Evolutionary conservation across 352 stramenopile species (phyloP), one percentile per base, ranked within the genome.

Genomic region (Globisporangium paroecandrum): DNA sequence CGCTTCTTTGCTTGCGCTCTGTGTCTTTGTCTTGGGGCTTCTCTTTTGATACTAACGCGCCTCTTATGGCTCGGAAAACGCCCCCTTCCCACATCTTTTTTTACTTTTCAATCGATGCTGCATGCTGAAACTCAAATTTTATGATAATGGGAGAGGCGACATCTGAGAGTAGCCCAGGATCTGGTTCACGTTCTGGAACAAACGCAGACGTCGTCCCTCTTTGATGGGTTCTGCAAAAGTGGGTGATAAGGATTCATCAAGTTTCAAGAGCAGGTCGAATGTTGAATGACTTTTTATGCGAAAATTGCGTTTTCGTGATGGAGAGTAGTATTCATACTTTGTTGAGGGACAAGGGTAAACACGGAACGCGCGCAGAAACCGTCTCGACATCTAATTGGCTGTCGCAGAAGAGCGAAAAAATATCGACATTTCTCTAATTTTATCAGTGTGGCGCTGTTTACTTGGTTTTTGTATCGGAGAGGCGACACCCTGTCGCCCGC

Each of bases 11-110:
- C 54, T 59, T 58, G 53, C 22, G 24, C 51, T 58, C 29, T 51
- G 43, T 6, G 43, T 51, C 24, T 12, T 59, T 7, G 43, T 51
- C 24, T 12, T 59, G 54, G 25, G 10, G 27, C 29, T 46, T 61
- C 29, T 61, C 20, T 46, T 61, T 61, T 61, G 55, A 25, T 29
- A 61, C 55, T 61, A 59, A 34, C 24, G 12, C 27, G 27, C 27
- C 15, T 18, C 15, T 34, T 32, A 24, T 27, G 34, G 53, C 53
- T 20, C 25, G 8, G 18, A 43, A 46, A 46, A 59, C 5, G 27
- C 29, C 55, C 55, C 55, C 55, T 60, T 60, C 55, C 55, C 55
- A 57, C 51, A 57, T 18, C 9, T 9, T 15, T 20, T 36, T 46
- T 60, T 18, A 34, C 34, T 46, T 29, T 25, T 27, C 38, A 43